Base-by-base conservation (phyloP, 1,139 yeast genomes). In the Nakaseomyces uthaithaninus region DNA sequence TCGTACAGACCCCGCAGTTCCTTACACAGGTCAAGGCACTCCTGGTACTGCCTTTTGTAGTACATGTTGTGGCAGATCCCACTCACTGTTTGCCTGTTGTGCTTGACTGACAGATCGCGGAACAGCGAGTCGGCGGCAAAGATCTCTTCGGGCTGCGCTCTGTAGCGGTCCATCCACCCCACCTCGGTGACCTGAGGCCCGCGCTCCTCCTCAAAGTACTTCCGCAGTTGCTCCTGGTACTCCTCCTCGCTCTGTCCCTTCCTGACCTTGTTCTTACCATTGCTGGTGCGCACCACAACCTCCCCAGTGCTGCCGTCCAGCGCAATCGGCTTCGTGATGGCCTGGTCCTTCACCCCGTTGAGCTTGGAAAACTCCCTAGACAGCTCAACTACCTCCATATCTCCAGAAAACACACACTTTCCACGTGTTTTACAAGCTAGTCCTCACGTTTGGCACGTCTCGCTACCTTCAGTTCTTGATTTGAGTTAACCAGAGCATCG, bases 161-260 rank as follows among this genome's bases (percentile, higher is more conserved):
- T 53, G 4, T 45, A 25, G 20, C 47, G 45, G 11, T 50, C 54
- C 36, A 77, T 64, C 76, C 80, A 74, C 24, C 64, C 60, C 3
- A 59, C 62, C 0, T 71, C 67, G 44, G 75, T 72, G 18, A 72
- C 51, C 3, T 63, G 60, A 0, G 85, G 85, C 0, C 86, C 86
- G 1, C 61, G 45, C 2, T 47, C 42, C 41, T 55, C 59, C 2
- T 45, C 30, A 28, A 45, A 44, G 54, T 74, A 80, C 44, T 66
- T 69, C 2, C 42, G 33, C 42, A 63, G 60, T 51, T 80, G 85
- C 4, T 45, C 53, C 16, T 51, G 55, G 48, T 61, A 80, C 39
- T 72, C 77, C 44, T 74, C 81, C 33, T 70, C 74, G 1, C 75
- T 54, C 52, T 80, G 87, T 0, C 74, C 75, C 48, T 77, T 79